These are phyloP conservation scores for Trichoderma aggressivum DNA, from an alignment of 2,329 filamentous ascomycete species.

Conservation along the genomic window DNA sequence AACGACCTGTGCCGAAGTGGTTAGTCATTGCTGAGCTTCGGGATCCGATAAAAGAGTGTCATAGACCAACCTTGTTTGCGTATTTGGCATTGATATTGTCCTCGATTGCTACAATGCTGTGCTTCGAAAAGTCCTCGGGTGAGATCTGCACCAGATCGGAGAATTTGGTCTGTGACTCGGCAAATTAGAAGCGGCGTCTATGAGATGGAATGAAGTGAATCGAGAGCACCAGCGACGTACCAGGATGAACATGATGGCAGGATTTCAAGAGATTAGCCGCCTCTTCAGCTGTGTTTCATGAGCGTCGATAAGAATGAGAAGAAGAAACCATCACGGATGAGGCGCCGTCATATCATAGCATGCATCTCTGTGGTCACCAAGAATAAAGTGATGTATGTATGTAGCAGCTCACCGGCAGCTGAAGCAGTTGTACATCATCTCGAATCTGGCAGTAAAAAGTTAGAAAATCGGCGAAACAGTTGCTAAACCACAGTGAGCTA, in stretches of 20 bases:
- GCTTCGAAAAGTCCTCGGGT: conserved; percentile 82
- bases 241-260: conserved; percentile 17
- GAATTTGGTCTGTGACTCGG: conserved; percentile 70
- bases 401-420: neutral
- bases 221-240: neutral
- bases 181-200: conserved; percentile 4
- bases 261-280: neutral
- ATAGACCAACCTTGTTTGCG: conserved; percentile 69
- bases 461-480: neutral
- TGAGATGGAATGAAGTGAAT: no score
- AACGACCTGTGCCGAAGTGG: conserved; percentile 58
- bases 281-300: neutral
- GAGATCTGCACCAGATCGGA: conserved; percentile 91
- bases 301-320: neutral
- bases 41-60: neutral
- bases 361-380: neutral
- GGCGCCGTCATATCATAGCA: neutral
- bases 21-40: neutral
- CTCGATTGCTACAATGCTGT: conserved; percentile 80
- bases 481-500: neutral
- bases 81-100: conserved; percentile 98
- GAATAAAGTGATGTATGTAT: no score
- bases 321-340: neutral
- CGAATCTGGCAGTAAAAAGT: neutral
- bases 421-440: neutral